Evolutionary conservation across 2,329 filamentous ascomycete species (phyloP).

Genomic region (Aspergillus neotritici): DNA sequence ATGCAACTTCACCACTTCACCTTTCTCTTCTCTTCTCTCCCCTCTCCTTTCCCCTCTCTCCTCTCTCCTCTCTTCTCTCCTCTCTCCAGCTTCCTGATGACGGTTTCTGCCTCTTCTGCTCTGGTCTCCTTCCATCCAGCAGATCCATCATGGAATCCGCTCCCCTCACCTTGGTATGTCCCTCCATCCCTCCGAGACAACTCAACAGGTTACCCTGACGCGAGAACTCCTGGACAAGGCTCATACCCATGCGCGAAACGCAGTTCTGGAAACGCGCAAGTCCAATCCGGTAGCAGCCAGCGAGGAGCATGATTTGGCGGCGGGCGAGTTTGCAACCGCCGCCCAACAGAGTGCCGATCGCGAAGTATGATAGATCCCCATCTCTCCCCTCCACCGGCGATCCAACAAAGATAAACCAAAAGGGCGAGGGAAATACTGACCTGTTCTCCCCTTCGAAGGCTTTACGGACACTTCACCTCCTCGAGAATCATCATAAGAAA

Average conservation of each 20-base stretch:
- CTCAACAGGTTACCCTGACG: neutral
- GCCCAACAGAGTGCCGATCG: constrained; percentile 63
- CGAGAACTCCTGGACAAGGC: constrained; percentile 49
- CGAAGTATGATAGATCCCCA: constrained; percentile 41
- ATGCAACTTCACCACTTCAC: too few species aligned
- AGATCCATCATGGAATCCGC: constrained; percentile 58
- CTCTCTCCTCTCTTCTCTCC: neutral
- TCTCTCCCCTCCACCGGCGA: neutral
- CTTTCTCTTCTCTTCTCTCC: too few species aligned
- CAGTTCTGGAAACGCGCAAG: constrained; percentile 64
- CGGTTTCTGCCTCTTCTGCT: neutral
- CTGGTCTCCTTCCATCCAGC: constrained; percentile 1
- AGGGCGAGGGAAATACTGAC: neutral
- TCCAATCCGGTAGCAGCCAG: constrained; percentile 72
- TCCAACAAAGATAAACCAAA: neutral
- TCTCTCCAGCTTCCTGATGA: neutral
- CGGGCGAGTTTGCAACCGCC: constrained; percentile 80
- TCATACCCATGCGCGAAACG: constrained; percentile 82
- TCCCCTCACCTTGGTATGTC: constrained; percentile 57
- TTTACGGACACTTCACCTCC: constrained; percentile 71
- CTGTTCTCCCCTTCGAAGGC: constrained; percentile 54
- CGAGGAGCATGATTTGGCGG: constrained; percentile 81
- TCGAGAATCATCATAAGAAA: constrained; percentile 81
- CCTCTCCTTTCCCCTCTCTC: neutral
- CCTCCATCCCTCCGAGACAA: neutral